phyloP scores from a whole-genome alignment of 176 grass and related monocot genomes.

The Aechmea fasciata region DNA sequence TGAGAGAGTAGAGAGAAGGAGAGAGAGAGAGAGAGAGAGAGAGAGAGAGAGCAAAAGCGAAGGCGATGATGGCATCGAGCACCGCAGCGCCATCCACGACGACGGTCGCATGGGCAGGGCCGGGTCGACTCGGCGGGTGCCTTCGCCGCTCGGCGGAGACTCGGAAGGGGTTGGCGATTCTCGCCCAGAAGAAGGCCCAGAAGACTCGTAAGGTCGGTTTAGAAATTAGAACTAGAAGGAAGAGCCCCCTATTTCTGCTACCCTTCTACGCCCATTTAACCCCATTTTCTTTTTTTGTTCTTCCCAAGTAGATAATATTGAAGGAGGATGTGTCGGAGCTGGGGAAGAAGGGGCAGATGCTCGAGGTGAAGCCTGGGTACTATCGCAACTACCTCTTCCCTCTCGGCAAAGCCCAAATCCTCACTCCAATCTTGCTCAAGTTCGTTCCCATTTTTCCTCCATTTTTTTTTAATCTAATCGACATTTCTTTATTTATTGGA shows the following conservation, averaged over 20 bases:
- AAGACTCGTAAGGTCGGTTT: slow-evolving; percentile 51
- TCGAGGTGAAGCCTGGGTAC: slow-evolving; percentile 82
- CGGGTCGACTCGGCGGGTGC: neutral
- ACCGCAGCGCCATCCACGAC: slow-evolving; percentile 35
- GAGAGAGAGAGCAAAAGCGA: neutral
- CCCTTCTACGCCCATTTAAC: too few relatives aligned
- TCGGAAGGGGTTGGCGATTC: slow-evolving; percentile 22
- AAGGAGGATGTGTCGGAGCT: slow-evolving; percentile 58
- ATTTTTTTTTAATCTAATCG: too few relatives aligned
- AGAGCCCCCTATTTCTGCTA: too few relatives aligned
- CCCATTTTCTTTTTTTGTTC: neutral
- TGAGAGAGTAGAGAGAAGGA: too few relatives aligned
- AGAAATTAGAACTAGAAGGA: neutral
- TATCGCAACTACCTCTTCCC: slow-evolving; percentile 91
- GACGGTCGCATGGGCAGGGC: slow-evolving; percentile 3
- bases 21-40: neutral
- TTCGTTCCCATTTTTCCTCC: slow-evolving; percentile 12
- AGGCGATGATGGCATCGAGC: slow-evolving; percentile 27
- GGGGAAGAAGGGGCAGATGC: slow-evolving; percentile 55
- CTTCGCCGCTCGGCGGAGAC: neutral
- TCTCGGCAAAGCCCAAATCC: slow-evolving; percentile 60
- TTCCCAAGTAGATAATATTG: slow-evolving; percentile 64
- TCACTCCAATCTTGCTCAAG: slow-evolving; percentile 75
- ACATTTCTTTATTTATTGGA: too few relatives aligned
- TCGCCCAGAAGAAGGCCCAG: slow-evolving; percentile 64